A percentile compares a stretch with the other conserved stretches of the same genome.
Evolutionary conservation across 176 grass and related monocot species (phyloP).

Genomic region (Tillandsia fasciculata): DNA sequence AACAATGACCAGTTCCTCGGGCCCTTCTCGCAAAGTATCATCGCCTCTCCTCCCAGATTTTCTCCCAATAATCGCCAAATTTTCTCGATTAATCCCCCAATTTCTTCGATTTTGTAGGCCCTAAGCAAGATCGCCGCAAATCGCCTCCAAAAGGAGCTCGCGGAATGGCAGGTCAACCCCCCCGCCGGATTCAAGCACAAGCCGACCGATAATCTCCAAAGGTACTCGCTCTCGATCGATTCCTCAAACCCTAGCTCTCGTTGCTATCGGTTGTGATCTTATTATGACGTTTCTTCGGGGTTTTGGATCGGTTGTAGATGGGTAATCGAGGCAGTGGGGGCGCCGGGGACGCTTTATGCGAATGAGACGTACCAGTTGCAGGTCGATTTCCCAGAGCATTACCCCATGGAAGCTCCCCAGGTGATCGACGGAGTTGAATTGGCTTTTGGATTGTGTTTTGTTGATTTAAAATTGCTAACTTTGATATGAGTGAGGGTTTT

Average conservation of each 20-base stretch:
- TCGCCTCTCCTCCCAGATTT: not conserved
- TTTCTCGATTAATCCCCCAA: not conserved
- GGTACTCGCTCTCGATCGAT: constrained; percentile 22
- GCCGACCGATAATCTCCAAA: constrained; percentile 75
- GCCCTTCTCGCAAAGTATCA: constrained; percentile 28
- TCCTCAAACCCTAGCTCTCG: not conserved
- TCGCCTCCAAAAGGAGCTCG: constrained; percentile 85
- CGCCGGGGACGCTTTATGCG: constrained; percentile 54
- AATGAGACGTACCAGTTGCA: constrained; percentile 83
- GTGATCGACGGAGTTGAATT: constrained; percentile 13
- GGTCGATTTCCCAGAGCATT: constrained; percentile 93
- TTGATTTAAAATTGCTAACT: not conserved
- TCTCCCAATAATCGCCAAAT: constrained; percentile 1
- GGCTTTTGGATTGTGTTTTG: not conserved
- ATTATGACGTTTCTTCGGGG: not conserved
- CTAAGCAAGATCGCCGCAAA: constrained; percentile 89
- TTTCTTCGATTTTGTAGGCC: constrained; percentile 26
- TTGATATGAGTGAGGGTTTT: not conserved
- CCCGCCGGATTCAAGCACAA: constrained; percentile 67
- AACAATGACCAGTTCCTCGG: constrained; percentile 33
- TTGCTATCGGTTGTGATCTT: not conserved
- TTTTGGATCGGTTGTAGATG: constrained; percentile 27
- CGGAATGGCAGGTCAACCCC: constrained; percentile 76
- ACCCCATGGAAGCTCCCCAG: constrained; percentile 93
- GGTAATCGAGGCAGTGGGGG: constrained; percentile 75